phyloP scores from a whole-genome alignment of 129 eudicot species.

The Flaveria trinervia region DNA sequence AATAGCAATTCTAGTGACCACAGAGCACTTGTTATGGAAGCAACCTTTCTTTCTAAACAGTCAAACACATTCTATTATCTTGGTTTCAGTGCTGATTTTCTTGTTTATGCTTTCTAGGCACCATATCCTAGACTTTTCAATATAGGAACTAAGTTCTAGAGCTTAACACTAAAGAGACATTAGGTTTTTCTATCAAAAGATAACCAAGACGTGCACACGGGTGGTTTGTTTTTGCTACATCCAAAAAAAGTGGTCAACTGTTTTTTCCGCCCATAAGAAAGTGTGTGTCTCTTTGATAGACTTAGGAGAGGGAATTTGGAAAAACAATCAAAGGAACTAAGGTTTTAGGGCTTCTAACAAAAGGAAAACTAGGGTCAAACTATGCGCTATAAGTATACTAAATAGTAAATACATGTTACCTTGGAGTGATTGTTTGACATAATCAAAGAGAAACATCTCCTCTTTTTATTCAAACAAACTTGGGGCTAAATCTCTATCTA shows the following conservation, averaged over 20 bases:
- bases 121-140: not conserved
- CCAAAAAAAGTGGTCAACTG: not conserved
- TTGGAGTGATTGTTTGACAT: not conserved
- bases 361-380: not conserved
- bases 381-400: not conserved
- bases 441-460: not conserved
- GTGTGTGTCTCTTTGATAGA: conserved; percentile 14
- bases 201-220: not conserved
- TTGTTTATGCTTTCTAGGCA: not conserved
- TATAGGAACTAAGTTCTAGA: not conserved
- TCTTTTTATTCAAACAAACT: not conserved
- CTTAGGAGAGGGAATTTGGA: not conserved
- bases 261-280: not conserved
- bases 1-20: not conserved
- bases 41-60: not conserved
- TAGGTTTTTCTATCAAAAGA: not conserved
- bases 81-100: not conserved
- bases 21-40: not conserved
- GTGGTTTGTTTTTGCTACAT: not conserved
- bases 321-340: not conserved
- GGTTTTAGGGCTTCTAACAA: not conserved
- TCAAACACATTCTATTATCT: not conserved
- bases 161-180: too few relatives aligned
- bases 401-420: not conserved
- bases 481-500: conserved; percentile 10